Percentiles rank a stretch among this genome's conserved stretches.
Evolutionary conservation across 108 stramenopile genomes (phyloP).

Genomic region (Cyclotella atomus): DNA sequence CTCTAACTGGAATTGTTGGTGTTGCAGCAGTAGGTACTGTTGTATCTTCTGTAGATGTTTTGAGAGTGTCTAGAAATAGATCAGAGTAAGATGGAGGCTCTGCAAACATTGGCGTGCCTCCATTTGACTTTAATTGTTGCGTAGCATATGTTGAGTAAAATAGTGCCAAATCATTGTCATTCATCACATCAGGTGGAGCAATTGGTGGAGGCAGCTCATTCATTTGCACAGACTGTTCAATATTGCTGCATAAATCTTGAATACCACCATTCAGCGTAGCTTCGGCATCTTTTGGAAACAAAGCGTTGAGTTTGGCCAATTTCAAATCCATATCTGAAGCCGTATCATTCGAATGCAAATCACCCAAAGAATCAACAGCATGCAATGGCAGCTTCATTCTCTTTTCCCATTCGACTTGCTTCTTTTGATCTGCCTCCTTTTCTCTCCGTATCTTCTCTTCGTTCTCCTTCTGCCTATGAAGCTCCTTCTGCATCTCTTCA

Average conservation of each 20-base stretch:
- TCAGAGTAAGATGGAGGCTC: slow-evolving; percentile 36
- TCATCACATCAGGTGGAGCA: slow-evolving; percentile 44
- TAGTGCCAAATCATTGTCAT: slow-evolving; percentile 27
- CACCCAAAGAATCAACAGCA: slow-evolving; percentile 12
- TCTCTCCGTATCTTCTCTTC: slow-evolving; percentile 44
- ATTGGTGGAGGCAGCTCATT: slow-evolving; percentile 43
- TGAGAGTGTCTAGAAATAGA: slow-evolving; percentile 41
- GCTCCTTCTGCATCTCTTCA: slow-evolving; percentile 59
- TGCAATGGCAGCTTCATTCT: slow-evolving; percentile 46
- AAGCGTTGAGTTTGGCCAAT: slow-evolving; percentile 34
- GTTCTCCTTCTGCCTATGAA: slow-evolving; percentile 14
- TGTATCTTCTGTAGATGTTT: slow-evolving; percentile 9
- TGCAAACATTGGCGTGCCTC: slow-evolving; percentile 37
- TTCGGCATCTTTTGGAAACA: slow-evolving; percentile 26
- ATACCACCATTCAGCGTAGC: background rate
- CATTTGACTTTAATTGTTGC: slow-evolving; percentile 51
- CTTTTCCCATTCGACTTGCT: slow-evolving; percentile 52
- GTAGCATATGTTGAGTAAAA: slow-evolving; percentile 27
- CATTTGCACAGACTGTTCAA: slow-evolving; percentile 10
- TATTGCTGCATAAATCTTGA: background rate
- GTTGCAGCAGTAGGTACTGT: slow-evolving; percentile 17
- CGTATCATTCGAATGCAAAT: slow-evolving; percentile 12
- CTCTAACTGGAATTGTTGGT: slow-evolving; percentile 24
- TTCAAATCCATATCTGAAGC: slow-evolving; percentile 29
- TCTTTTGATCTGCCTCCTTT: slow-evolving; percentile 36